A percentile compares a stretch with the other conserved stretches of the same genome.
These are phyloP conservation scores for Fusarium penzigii DNA, from an alignment of 2,329 filamentous ascomycete genomes.

Conservation along the genomic window DNA sequence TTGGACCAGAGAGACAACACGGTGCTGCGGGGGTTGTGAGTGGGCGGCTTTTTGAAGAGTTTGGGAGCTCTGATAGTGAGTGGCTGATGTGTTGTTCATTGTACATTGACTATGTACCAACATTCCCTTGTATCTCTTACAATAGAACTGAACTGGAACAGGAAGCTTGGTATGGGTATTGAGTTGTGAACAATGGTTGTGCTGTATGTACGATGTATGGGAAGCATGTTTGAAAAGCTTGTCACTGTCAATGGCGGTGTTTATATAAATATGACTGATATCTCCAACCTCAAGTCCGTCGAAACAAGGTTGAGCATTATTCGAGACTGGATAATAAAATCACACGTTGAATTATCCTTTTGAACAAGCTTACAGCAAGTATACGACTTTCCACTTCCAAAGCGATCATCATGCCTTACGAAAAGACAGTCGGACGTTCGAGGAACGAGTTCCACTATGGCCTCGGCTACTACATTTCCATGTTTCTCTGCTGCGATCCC, in stretches of 20 bases:
- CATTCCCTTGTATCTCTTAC: slow-evolving; percentile 28
- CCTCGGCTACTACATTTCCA: slow-evolving; percentile 5
- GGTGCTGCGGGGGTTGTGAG: slow-evolving; percentile 42
- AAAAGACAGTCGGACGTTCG: slow-evolving; percentile 1
- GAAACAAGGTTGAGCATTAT: no score
- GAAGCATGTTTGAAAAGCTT: not conserved
- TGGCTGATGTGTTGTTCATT: slow-evolving; percentile 17
- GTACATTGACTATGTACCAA: slow-evolving; percentile 33
- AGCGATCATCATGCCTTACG: not conserved
- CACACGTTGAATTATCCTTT: no score
- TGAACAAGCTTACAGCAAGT: not conserved
- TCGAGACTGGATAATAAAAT: no score
- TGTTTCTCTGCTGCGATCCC: not conserved
- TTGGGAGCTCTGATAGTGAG: slow-evolving; percentile 13
- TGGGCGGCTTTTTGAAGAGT: slow-evolving; percentile 6
- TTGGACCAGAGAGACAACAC: slow-evolving; percentile 48
- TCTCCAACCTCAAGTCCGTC: not conserved
- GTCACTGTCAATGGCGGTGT: no score
- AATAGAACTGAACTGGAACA: slow-evolving; percentile 26
- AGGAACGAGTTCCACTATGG: slow-evolving; percentile 9
- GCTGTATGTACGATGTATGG: not conserved
- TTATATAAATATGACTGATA: slow-evolving; percentile 3
- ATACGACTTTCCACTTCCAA: not conserved
- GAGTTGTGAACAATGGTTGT: slow-evolving; percentile 5
- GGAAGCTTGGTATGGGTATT: slow-evolving; percentile 18